phyloP scores from a whole-genome alignment of 257 asterid genomes.

The Salvia miltiorrhiza region DNA sequence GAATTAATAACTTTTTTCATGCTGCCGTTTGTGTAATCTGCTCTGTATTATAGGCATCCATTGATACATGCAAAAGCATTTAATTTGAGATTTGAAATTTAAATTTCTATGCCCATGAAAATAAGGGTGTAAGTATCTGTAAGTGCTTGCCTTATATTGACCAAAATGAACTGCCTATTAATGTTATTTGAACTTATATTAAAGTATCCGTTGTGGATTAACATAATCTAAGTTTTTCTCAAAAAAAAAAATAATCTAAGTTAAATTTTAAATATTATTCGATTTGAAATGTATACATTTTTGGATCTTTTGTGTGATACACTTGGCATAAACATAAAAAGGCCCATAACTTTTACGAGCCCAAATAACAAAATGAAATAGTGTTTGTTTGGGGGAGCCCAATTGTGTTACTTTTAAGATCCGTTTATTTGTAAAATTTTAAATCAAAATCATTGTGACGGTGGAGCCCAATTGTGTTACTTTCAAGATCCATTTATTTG shows the following conservation, averaged over 20 bases:
- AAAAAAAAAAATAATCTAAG: too few species aligned
- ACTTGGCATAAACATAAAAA: neutral
- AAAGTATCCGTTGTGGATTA: neutral
- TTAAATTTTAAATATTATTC: neutral
- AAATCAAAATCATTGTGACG: too few species aligned
- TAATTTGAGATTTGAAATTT: constrained; percentile 18
- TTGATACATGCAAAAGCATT: neutral
- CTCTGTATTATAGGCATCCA: constrained; percentile 6
- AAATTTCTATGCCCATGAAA: neutral
- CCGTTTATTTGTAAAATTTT: too few species aligned
- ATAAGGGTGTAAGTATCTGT: neutral
- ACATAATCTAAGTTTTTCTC: neutral
- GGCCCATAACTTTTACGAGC: neutral
- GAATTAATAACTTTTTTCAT: constrained; percentile 11
- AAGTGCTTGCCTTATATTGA: neutral
- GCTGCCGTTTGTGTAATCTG: constrained; percentile 10
- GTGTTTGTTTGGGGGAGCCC: too few species aligned
- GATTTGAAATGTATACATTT: neutral
- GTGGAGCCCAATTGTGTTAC: too few species aligned
- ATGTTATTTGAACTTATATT: neutral
- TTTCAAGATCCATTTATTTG: too few species aligned
- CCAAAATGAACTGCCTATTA: neutral
- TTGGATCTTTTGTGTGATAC: too few species aligned
- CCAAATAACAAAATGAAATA: neutral
- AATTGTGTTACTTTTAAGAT: too few species aligned